Base-by-base conservation (phyloP, 106 monocot species). In the Platanthera zijinensis region DNA sequence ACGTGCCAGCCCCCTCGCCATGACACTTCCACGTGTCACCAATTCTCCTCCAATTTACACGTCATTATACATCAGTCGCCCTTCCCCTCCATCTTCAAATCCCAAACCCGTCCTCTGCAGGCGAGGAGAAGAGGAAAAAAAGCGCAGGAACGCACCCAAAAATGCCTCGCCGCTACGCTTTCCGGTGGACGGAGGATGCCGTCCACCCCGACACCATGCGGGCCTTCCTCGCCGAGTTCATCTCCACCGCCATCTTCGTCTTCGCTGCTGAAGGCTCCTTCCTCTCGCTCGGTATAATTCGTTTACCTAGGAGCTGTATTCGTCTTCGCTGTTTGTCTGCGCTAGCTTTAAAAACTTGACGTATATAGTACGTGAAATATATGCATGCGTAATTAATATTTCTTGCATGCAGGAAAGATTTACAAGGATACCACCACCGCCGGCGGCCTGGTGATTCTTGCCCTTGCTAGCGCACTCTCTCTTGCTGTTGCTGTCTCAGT, bases 231-330 rank as follows among this genome's bases (percentile, higher is more conserved):
- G 72, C 89, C 15, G 86, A 89, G 86, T 84, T 89, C 80, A 3
- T 89, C 68, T 84, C 82, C 74, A 89, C 89, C 14, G 89, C 89
- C 62, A 82, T 89, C 74, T 89, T 89, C 71, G 89, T 89, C 70
- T 90, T 86, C 75, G 89, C 89, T 11, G 89, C 82, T 22, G 89
- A 90, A 69, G 86, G 89, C 82, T 90, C 89, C 17, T 64, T 90
- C 74, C 86, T 90, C 48, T 77, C 89, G 13, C 84, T 89, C 78
- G 89, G 89, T 89, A 76, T 50, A 17, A 61, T 6, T 19, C 18
- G 1, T 61, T 0, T 18, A 39, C 39, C 39, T 1, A 0, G 0
- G 3, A 39, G n/a, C n/a, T n/a, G n/a, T n/a, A n/a, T n/a, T n/a
- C n/a, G n/a, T n/a, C n/a, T n/a, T n/a, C n/a, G n/a, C n/a, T n/a